A percentile compares a stretch with the other conserved stretches of the same genome.
Evolutionary conservation across 2,329 filamentous ascomycete species (phyloP).

Genomic region (Dryadomyces sulphureus): DNA sequence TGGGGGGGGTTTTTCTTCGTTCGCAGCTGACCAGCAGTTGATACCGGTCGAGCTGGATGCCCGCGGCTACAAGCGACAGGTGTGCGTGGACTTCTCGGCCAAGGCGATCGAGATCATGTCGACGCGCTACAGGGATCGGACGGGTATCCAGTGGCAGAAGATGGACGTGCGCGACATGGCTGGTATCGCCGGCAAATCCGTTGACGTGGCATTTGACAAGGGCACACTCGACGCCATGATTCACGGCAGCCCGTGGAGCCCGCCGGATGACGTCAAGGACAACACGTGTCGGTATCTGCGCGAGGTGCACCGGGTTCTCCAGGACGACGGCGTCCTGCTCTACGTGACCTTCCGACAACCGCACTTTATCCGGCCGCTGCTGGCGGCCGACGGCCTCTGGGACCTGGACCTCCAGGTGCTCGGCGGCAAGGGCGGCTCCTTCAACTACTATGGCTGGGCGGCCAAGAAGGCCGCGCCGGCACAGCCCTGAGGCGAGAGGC

Average conservation of each 20-base stretch:
- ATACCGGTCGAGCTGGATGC: constrained; percentile 32
- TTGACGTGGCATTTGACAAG: constrained; percentile 45
- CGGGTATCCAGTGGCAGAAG: constrained; percentile 31
- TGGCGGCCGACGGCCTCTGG: constrained; percentile 28
- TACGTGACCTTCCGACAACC: constrained; percentile 40
- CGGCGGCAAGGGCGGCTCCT: constrained; percentile 22
- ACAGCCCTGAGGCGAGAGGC: too few relatives aligned
- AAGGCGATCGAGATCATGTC: constrained; percentile 38
- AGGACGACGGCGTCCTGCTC: constrained; percentile 30
- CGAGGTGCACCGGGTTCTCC: constrained; percentile 33
- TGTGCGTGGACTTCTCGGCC: constrained; percentile 42
- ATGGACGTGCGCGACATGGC: constrained; percentile 37
- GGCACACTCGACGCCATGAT: constrained; percentile 41
- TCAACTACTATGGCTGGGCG: constrained; percentile 35
- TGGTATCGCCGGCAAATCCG: constrained; percentile 20
- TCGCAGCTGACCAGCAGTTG: constrained; percentile 20
- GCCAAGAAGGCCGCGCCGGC: too few relatives aligned
- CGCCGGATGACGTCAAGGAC: constrained; percentile 30
- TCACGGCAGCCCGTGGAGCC: constrained; percentile 36
- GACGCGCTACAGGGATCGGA: constrained; percentile 20
- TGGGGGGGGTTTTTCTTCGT: constrained; percentile 4
- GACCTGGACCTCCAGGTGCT: constrained; percentile 27
- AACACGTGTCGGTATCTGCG: constrained; percentile 33
- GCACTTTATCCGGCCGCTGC: constrained; percentile 35
- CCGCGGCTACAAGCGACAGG: constrained; percentile 33